Evolutionary conservation across 2,329 filamentous ascomycete species (phyloP).

Genomic region (Neonectria faginata): DNA sequence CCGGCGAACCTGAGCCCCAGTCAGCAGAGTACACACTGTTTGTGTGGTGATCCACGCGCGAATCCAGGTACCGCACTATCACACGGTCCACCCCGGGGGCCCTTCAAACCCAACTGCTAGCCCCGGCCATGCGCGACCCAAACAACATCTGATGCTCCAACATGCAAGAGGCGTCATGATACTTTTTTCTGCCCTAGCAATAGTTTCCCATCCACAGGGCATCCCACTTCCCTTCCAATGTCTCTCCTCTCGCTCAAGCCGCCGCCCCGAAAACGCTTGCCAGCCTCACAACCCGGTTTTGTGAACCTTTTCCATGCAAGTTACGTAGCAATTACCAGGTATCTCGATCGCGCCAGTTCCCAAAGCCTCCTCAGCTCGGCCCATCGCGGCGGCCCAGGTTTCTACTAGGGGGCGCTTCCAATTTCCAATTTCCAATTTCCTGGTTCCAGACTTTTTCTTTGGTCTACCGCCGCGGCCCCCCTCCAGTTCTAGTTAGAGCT

Average conservation of each 20-base stretch:
- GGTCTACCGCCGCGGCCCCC: background rate
- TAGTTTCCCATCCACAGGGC: background rate
- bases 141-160: conserved; percentile 42
- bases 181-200: conserved; percentile 34
- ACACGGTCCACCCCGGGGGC: too few species aligned
- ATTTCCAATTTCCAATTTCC: conserved; percentile 19
- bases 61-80: conserved; percentile 8
- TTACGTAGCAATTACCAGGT: conserved; percentile 8
- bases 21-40: conserved; percentile 27
- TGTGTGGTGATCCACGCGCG: background rate
- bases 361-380: background rate
- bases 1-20: conserved; percentile 32
- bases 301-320: conserved; percentile 24
- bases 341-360: conserved; percentile 17
- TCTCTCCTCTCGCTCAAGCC: conserved; percentile 25
- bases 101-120: background rate
- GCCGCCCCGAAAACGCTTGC: conserved; percentile 14
- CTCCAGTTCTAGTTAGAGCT: conserved; percentile 15
- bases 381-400: conserved; percentile 3
- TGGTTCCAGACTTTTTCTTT: conserved; percentile 4
- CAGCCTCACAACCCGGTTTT: conserved; percentile 32
- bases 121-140: conserved; percentile 23
- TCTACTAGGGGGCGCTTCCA: conserved; percentile 17
- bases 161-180: conserved; percentile 42
- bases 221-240: background rate